A percentile compares a stretch with the other conserved stretches of the same genome.
phyloP scores from a whole-genome alignment of 345 rosid species.

The Eucalyptus virginea region DNA sequence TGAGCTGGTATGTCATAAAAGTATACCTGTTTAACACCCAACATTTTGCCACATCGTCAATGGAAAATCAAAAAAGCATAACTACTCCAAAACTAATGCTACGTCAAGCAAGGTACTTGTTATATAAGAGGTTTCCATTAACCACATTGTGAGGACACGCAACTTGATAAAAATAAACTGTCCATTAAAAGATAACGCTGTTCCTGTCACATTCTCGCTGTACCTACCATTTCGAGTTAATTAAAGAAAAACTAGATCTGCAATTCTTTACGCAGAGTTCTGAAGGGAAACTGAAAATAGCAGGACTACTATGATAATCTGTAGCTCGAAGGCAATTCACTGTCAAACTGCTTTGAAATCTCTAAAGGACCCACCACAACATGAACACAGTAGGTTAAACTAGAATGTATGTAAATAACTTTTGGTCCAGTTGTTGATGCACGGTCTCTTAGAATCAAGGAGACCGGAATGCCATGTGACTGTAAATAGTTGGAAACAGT shows the following conservation, averaged over 20 bases:
- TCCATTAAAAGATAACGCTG: neutral
- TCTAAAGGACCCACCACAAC: neutral
- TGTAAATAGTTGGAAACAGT: neutral
- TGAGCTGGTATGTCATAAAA: constrained; percentile 82
- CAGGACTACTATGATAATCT: neutral
- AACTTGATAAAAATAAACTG: neutral
- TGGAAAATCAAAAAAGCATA: neutral
- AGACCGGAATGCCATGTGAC: neutral
- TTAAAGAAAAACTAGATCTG: neutral
- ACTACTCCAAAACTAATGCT: neutral
- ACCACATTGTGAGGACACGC: neutral
- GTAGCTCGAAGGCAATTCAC: neutral
- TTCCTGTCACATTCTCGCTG: neutral
- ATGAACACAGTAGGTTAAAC: neutral
- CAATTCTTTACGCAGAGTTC: neutral
- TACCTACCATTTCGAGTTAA: neutral
- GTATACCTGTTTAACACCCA: constrained; percentile 53
- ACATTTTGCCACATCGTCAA: neutral
- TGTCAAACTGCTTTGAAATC: neutral
- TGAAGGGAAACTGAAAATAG: neutral
- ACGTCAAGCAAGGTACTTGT: neutral
- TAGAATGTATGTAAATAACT: neutral
- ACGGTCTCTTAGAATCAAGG: neutral
- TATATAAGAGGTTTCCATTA: neutral
- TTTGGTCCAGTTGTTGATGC: neutral